Evolutionary conservation across 306 rosid species (phyloP), one percentile per base, ranked within the genome.

Genomic region (Neltuma alba): DNA sequence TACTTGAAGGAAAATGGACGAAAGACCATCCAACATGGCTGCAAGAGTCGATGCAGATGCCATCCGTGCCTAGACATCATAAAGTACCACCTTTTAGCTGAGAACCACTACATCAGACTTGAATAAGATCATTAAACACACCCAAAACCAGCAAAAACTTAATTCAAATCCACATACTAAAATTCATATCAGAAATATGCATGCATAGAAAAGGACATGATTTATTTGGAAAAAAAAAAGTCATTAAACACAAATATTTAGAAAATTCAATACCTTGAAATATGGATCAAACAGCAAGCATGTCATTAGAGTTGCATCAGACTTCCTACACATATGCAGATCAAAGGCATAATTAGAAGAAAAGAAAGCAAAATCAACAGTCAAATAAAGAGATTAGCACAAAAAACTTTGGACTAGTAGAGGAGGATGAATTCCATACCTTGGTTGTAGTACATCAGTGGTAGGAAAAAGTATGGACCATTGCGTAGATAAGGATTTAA

Each of bases 391-490:
- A 83, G 44, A 48, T 36, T 16, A 57, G 33, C 14, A 44, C 7
- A 66, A n/a, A 55, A 57, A 6, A 58, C 42, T 60, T 48, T 44
- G 67, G 54, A 73, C 45, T 30, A 54, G 11, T 72, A n/a, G 41
- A n/a, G 73, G 55, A 60, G 38, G 63, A 73, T 60, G 55, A 64
- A 71, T 21, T 52, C 38, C 79, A 74, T 77, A 91, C 99, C 97
- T 92, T 63, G 88, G 91, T 74, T 90, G 94, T 21, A 95, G 87
- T 58, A 86, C 98, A 83, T 95, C 97, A 80, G 87, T 82, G 63
- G 94, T 88, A 57, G 99, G 99, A 83, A 95, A 86, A 79, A 95
- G 94, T 84, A 92, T 75, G 73, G 91, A 85, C 97, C 99, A 95
- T 79, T 93, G 99, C 74, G 87, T 78, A 50, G 94, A 92, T 82